Evolutionary conservation across 345 rosid genomes (phyloP), one percentile per base, ranked within the genome.

Genomic region (Euphorbia tirucalli): DNA sequence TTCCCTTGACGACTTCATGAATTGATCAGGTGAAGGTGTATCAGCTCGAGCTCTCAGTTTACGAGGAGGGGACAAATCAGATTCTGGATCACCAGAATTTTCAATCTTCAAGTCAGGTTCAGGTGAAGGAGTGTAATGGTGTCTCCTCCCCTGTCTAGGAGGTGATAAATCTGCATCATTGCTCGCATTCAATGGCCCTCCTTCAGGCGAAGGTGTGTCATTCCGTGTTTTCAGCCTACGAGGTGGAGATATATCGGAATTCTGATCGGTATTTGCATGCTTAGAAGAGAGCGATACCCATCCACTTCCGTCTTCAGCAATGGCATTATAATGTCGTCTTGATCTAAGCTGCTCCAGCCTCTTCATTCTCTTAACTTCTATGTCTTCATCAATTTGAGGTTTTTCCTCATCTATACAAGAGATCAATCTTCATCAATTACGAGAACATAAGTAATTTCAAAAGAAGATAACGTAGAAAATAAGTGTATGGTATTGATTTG

Each of bases 231-330:
- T 63, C 24, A 35, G 25, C 19, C 37, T 69, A 46, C 74, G 84
- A 15, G 91, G 93, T 15, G 99, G 93, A 35, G 93, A 92, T 58
- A 80, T 77, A 79, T 87, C 91, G 68, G 90, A 79, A 66, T 48
- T 64, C 32, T 61, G 59, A 65, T 75, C 58, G 0, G 24, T 22
- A 66, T 74, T 54, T 0, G 72, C 66, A 24, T 0, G 70, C n/a
- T 74, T 65, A 65, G 81, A 55, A 50, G 97, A 74, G 31, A 95
- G 78, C 5, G 91, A 73, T 69, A 90, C 85, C 99, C 98, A 92
- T 10, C 99, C 97, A 49, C 97, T 95, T 19, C 99, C 98, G 82
- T 95, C 98, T 79, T 95, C 98, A 21, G 98, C 89, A 48, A 92
- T 85, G 60, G 87, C 81, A 78, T 88, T 81, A 48, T 78, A 80